These are phyloP conservation scores for Hibiscus trionum DNA, from an alignment of 345 rosid genomes.

Conservation along the genomic window DNA sequence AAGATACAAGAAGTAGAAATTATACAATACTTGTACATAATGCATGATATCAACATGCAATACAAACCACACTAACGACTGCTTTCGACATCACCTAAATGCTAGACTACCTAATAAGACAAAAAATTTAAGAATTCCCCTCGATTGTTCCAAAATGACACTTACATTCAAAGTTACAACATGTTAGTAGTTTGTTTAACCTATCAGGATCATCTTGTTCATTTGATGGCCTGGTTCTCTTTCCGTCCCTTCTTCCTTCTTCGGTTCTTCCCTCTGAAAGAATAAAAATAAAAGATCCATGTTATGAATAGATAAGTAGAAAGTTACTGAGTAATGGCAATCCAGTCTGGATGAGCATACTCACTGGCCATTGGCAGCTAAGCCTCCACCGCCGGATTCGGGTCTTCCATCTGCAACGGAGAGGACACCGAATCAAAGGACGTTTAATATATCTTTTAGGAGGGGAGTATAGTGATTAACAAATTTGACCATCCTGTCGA, in stretches of 20 bases:
- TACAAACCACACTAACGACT: background rate
- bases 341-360: conserved; percentile 1
- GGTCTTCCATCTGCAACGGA: conserved; percentile 37
- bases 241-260: conserved; percentile 34
- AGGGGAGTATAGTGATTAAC: background rate
- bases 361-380: conserved; percentile 32
- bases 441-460: background rate
- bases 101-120: background rate
- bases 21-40: background rate
- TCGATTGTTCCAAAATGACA: background rate
- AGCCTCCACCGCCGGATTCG: conserved; percentile 26
- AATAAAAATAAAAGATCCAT: background rate
- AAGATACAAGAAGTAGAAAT: background rate
- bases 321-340: background rate
- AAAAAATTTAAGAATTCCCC: background rate
- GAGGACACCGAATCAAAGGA: background rate
- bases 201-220: conserved; percentile 28
- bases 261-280: conserved; percentile 34
- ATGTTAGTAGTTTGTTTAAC: background rate
- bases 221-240: conserved; percentile 25
- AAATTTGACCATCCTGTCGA: conserved; percentile 28
- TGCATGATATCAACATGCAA: background rate
- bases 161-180: background rate
- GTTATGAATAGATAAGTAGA: background rate
- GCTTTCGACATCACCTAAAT: background rate